Conservation (phyloP, 768 basidiomycete species). For the Holtermannia corniformis region DNA sequence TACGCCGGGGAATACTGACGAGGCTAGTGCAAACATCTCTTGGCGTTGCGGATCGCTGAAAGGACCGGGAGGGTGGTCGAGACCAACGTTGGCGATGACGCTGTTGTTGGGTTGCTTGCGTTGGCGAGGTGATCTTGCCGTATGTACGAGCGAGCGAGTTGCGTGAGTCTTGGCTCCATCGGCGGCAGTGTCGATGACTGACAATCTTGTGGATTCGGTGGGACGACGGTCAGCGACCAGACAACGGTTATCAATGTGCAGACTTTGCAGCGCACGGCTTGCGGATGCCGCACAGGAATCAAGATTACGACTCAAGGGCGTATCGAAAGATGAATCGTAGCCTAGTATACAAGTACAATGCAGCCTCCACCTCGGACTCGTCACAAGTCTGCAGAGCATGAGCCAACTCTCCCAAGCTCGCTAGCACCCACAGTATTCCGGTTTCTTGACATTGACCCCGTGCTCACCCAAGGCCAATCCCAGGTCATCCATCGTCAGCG, state of each 20-base stretch:
- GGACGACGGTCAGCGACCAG: too few relatives aligned
- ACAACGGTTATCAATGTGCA: too few relatives aligned
- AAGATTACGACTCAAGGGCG: background rate
- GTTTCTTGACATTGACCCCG: conserved; percentile 85
- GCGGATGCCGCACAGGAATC: background rate
- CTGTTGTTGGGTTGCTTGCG: background rate
- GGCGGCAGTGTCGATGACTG: too few relatives aligned
- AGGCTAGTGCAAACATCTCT: background rate
- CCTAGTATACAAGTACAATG: background rate
- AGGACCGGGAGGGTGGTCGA: background rate
- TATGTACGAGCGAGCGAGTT: background rate
- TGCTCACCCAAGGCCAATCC: conserved; percentile 89
- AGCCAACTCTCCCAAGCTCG: background rate
- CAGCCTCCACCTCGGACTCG: too few relatives aligned
- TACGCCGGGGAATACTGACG: background rate
- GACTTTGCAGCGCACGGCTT: too few relatives aligned
- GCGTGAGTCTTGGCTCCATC: too few relatives aligned
- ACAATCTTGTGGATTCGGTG: too few relatives aligned
- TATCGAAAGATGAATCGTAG: background rate
- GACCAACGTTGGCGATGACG: background rate
- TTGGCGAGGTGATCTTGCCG: background rate
- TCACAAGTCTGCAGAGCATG: too few relatives aligned
- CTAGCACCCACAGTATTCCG: conserved; percentile 62
- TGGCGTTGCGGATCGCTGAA: background rate
- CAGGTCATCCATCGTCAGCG: conserved; percentile 94